These are phyloP conservation scores for Paxillus rubicundulus DNA, from an alignment of 768 basidiomycete genomes.

Conservation along the genomic window DNA sequence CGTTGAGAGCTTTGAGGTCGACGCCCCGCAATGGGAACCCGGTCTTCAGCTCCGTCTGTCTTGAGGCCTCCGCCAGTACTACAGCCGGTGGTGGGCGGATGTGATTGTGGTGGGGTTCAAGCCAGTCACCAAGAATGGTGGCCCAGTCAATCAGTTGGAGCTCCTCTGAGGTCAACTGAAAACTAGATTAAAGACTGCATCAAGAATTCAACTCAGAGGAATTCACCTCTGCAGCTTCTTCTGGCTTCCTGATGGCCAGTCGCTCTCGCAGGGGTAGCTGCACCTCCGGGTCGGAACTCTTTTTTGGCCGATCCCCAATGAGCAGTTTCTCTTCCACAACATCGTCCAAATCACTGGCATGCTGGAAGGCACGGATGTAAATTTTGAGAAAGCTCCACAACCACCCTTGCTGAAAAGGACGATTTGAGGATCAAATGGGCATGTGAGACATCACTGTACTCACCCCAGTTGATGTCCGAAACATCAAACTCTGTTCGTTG, in stretches of 20 bases:
- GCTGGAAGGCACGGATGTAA: constrained; percentile 75
- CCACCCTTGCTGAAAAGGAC: constrained; percentile 59
- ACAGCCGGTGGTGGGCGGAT: constrained; percentile 66
- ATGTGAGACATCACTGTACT: constrained; percentile 22
- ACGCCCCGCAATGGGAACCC: constrained; percentile 66
- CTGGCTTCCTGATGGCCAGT: constrained; percentile 45
- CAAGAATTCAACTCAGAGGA: constrained; percentile 1
- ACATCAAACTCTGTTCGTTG: constrained; percentile 65
- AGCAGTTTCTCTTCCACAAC: constrained; percentile 78
- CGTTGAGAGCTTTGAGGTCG: constrained; percentile 38
- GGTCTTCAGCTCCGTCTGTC: constrained; percentile 66
- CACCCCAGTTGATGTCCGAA: constrained; percentile 63
- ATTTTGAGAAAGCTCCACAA: constrained; percentile 66
- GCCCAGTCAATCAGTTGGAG: constrained; percentile 55
- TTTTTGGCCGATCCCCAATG: constrained; percentile 77
- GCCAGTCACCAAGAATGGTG: constrained; percentile 65
- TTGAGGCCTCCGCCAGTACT: constrained; percentile 74
- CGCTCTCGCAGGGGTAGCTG: constrained; percentile 58
- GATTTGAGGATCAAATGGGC: background rate
- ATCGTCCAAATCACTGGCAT: constrained; percentile 78
- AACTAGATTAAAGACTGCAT: constrained; percentile 5
- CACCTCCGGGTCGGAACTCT: constrained; percentile 47
- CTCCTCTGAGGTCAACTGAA: constrained; percentile 68
- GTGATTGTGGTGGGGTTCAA: constrained; percentile 73
- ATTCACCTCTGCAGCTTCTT: constrained; percentile 55